These are phyloP conservation scores for Ophiostoma pallidulum DNA, from an alignment of 2,329 filamentous ascomycete genomes.

Conservation along the genomic window DNA sequence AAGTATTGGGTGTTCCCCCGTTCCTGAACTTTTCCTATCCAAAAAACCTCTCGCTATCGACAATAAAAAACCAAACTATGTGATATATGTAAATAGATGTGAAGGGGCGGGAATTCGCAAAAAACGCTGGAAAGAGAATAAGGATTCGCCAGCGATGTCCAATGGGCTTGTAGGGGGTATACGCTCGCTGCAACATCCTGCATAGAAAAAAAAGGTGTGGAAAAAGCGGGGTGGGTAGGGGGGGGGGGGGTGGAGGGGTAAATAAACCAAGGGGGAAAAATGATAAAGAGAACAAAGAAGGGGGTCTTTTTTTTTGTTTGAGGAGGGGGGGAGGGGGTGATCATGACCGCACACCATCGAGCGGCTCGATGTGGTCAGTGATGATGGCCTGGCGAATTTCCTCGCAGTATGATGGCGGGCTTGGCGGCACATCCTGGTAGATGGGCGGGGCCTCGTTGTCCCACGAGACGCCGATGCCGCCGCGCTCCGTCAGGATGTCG, in stretches of 20 bases:
- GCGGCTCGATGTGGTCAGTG: slow-evolving; percentile 31
- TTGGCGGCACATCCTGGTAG: slow-evolving; percentile 86
- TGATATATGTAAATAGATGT: no score
- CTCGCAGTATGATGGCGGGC: slow-evolving; percentile 61
- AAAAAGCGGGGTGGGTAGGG: neutral
- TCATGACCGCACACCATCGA: slow-evolving; percentile 20
- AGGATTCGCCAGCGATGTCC: neutral
- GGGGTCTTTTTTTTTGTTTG: no score
- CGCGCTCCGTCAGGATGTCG: slow-evolving; percentile 70
- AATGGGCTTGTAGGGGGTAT: slow-evolving; percentile 2
- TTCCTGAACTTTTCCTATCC: neutral
- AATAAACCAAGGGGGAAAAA: neutral
- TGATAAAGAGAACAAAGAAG: neutral
- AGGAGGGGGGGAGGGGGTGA: no score
- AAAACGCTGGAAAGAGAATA: neutral
- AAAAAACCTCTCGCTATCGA: neutral
- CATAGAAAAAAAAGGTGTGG: neutral
- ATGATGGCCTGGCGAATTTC: slow-evolving; percentile 21
- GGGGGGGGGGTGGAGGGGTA: neutral
- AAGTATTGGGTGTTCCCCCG: no score
- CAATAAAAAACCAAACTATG: no score
- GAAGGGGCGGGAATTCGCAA: neutral
- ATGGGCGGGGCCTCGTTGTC: slow-evolving; percentile 91
- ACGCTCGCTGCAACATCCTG: neutral
- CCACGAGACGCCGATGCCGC: slow-evolving; percentile 87